Evolutionary conservation across 495 filamentous ascomycete genomes (phyloP).

Genomic region (Penicillium steckii): DNA sequence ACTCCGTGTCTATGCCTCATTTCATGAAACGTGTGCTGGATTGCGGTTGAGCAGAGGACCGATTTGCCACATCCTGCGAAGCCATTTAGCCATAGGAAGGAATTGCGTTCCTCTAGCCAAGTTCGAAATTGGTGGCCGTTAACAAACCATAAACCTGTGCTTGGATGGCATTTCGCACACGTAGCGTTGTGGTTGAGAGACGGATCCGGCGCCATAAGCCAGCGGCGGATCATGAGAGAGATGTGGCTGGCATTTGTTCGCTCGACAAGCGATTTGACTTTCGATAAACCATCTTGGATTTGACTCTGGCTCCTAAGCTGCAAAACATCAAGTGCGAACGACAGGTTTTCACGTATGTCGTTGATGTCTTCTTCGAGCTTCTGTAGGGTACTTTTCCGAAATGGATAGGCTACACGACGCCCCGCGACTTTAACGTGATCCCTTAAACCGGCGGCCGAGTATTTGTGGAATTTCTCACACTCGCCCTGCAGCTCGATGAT

Average conservation of each 20-base stretch:
- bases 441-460: constrained; percentile 5
- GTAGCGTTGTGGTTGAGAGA: constrained; percentile 28
- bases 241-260: constrained; percentile 18
- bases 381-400: constrained; percentile 29
- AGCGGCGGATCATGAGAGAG: constrained; percentile 24
- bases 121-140: constrained; percentile 19
- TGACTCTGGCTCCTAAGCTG: constrained; percentile 19
- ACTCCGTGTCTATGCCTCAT: constrained; percentile 8
- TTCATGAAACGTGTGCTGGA: constrained; percentile 23
- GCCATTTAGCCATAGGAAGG: constrained; percentile 40
- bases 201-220: constrained; percentile 32
- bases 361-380: constrained; percentile 32
- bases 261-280: constrained; percentile 12
- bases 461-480: constrained; percentile 21
- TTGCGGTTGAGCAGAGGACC: constrained; percentile 36
- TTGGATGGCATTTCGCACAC: constrained; percentile 21
- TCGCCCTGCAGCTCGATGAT: constrained; percentile 30
- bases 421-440: constrained; percentile 10
- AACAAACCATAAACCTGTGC: constrained; percentile 34
- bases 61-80: constrained; percentile 44
- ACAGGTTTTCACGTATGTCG: constrained; percentile 28
- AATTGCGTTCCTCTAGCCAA: constrained; percentile 34
- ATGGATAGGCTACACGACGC: constrained; percentile 28
- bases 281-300: constrained; percentile 16
- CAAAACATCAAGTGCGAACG: constrained; percentile 25